Percentiles rank a stretch among this genome's conserved stretches.
These are phyloP conservation scores for Phanerochaete carnosa DNA, from an alignment of 768 basidiomycete genomes.

Conservation along the genomic window DNA sequence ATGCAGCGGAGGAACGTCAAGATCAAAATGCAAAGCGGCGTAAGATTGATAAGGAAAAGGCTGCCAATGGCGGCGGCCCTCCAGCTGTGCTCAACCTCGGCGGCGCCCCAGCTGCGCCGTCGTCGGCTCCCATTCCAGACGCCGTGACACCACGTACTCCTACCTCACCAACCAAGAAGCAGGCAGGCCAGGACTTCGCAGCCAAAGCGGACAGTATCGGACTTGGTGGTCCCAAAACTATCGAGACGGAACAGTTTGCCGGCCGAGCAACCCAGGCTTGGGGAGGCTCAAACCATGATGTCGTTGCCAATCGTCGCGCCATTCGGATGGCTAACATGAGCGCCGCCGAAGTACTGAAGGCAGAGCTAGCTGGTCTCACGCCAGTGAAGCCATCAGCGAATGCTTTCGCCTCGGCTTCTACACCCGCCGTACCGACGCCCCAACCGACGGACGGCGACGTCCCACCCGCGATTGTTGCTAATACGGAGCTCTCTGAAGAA, in stretches of 20 bases:
- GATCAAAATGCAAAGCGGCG: constrained; percentile 89
- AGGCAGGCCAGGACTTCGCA: constrained; percentile 41
- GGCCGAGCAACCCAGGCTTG: constrained; percentile 69
- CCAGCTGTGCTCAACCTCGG: constrained; percentile 48
- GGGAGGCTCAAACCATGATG: constrained; percentile 83
- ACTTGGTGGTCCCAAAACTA: constrained; percentile 59
- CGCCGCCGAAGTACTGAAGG: constrained; percentile 92
- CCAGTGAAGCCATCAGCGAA: constrained; percentile 37
- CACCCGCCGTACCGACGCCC: constrained; percentile 14
- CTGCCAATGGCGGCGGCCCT: constrained; percentile 33
- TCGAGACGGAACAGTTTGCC: constrained; percentile 53
- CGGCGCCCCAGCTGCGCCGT: constrained; percentile 39
- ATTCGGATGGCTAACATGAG: constrained; percentile 96
- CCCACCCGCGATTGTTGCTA: neutral
- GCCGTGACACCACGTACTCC: neutral
- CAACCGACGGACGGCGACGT: constrained; percentile 5
- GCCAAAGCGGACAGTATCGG: constrained; percentile 77
- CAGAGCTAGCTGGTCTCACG: constrained; percentile 66
- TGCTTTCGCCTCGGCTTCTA: constrained; percentile 18
- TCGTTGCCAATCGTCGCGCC: constrained; percentile 85
- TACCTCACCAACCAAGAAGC: constrained; percentile 7
- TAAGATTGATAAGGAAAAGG: constrained; percentile 54
- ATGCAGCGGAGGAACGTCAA: constrained; percentile 90
- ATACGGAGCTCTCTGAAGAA: constrained; percentile 12
- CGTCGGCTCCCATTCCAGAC: neutral